These are phyloP conservation scores for Paecilomyces sp. DNA, from an alignment of 2,329 filamentous ascomycete species.

Conservation along the genomic window DNA sequence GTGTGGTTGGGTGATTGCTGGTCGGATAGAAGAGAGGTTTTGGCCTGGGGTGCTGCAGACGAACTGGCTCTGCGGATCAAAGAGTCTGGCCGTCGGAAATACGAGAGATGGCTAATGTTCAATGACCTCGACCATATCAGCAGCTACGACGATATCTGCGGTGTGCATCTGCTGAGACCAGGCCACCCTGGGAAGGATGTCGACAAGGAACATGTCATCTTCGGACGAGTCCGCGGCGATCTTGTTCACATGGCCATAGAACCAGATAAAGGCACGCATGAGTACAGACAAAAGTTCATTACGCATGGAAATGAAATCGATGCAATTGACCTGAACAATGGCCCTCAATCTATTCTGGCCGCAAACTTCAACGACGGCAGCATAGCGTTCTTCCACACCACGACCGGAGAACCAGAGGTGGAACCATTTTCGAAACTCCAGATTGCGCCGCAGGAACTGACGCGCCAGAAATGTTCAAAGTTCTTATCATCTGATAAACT, in stretches of 20 bases:
- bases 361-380: constrained; percentile 43
- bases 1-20: constrained; percentile 40
- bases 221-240: constrained; percentile 51
- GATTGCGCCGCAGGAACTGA: constrained; percentile 11
- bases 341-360: constrained; percentile 40
- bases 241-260: constrained; percentile 35
- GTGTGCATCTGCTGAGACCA: constrained; percentile 46
- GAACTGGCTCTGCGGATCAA: constrained; percentile 47
- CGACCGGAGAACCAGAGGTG: constrained; percentile 22
- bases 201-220: constrained; percentile 42
- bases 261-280: constrained; percentile 18
- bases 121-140: constrained; percentile 44
- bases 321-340: constrained; percentile 40
- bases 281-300: constrained; percentile 33
- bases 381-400: constrained; percentile 41
- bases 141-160: constrained; percentile 54
- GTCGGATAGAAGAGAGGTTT: constrained; percentile 46
- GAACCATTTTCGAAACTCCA: constrained; percentile 27
- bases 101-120: constrained; percentile 45
- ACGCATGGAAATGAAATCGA: constrained; percentile 40
- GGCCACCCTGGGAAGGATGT: constrained; percentile 26
- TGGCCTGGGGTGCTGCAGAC: constrained; percentile 56
- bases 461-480: constrained; percentile 43
- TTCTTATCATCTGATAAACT: constrained; percentile 46
- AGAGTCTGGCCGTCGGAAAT: constrained; percentile 28